phyloP scores from a whole-genome alignment of 108 stramenopile genomes.

The Epipyxis sp. region DNA sequence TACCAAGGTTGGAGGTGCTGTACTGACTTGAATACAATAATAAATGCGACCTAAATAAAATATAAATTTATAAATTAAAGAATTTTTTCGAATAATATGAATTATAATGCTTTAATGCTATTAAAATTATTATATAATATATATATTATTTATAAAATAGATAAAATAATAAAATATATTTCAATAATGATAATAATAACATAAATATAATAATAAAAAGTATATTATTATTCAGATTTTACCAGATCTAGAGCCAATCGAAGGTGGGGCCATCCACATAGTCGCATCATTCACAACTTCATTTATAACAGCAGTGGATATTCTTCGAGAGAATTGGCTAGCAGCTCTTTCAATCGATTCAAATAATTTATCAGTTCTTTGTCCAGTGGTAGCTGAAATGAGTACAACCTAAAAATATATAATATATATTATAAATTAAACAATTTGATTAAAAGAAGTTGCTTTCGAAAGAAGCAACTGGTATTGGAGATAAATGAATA shows the following conservation, averaged over 20 bases:
- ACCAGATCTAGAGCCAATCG: slow-evolving; percentile 32
- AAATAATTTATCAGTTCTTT: slow-evolving; percentile 87
- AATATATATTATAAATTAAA: too few relatives aligned
- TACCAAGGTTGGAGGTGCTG: slow-evolving; percentile 85
- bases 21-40: slow-evolving; percentile 51
- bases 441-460: too few relatives aligned
- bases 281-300: slow-evolving; percentile 91
- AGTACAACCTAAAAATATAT: slow-evolving; percentile 93
- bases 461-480: too few relatives aligned
- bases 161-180: too few relatives aligned
- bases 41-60: too few relatives aligned
- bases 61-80: too few relatives aligned
- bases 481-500: too few relatives aligned
- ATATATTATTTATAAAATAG: too few relatives aligned
- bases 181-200: too few relatives aligned
- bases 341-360: slow-evolving; percentile 77
- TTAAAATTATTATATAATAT: too few relatives aligned
- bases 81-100: neutral
- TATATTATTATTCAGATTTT: too few relatives aligned
- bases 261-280: slow-evolving; percentile 90
- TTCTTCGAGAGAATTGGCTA: slow-evolving; percentile 71
- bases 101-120: neutral
- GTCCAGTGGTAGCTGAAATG: slow-evolving; percentile 88
- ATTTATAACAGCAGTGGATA: slow-evolving; percentile 86
- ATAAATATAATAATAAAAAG: too few relatives aligned